Evolutionary conservation across 176 grass and related monocot genomes (phyloP).

Genomic region (Saccharum officinarum): DNA sequence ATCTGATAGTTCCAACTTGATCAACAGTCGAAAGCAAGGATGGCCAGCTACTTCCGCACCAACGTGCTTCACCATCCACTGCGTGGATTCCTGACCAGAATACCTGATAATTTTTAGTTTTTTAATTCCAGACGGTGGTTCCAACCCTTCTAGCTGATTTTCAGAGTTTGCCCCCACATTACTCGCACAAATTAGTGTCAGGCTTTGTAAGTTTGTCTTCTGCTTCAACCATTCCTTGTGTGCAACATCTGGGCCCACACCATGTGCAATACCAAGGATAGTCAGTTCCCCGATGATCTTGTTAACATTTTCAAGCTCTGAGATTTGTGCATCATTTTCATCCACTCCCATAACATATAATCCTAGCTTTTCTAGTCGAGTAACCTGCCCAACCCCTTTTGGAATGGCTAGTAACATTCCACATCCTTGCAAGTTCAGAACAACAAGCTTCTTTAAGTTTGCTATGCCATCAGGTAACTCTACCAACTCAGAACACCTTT

Average conservation of each 20-base stretch:
- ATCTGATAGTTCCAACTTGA: not conserved
- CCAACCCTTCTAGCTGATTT: not conserved
- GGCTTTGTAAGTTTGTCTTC: not conserved
- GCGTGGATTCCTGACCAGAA: not conserved
- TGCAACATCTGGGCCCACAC: not conserved
- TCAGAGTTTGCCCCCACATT: not conserved
- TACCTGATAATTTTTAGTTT: not conserved
- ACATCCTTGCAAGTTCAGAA: not conserved
- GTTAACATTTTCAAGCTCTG: not conserved
- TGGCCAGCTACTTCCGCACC: no score
- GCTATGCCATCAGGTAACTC: not conserved
- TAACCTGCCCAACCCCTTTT: not conserved
- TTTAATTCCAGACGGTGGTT: not conserved
- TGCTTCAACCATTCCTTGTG: not conserved
- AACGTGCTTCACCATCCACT: not conserved
- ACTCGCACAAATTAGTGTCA: not conserved
- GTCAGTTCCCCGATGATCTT: not conserved
- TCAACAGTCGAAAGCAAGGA: not conserved
- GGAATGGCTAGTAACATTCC: not conserved
- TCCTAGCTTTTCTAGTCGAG: not conserved
- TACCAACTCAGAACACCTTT: rapidly evolving
- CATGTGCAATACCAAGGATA: not conserved
- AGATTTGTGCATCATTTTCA: not conserved
- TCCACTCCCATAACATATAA: not conserved
- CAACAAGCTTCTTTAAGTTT: not conserved